phyloP scores from a whole-genome alignment of 495 filamentous ascomycete species.

The Sphaerosporella brunnea region DNA sequence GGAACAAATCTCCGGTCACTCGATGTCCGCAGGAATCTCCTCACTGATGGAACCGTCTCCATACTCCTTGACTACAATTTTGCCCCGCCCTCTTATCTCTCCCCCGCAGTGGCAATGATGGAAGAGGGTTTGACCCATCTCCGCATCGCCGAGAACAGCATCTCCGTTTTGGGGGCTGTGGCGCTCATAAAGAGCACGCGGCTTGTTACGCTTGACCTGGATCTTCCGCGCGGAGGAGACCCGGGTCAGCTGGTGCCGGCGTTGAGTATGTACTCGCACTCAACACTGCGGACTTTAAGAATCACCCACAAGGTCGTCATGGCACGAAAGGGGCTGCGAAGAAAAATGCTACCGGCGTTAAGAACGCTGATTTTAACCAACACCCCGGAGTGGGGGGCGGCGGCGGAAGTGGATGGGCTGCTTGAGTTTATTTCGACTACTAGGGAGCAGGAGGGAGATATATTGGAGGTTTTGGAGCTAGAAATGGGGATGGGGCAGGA shows the following conservation, averaged over 20 bases:
- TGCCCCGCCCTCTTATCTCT: slow-evolving; percentile 13
- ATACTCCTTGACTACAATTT: slow-evolving; percentile 15
- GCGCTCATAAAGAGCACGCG: slow-evolving; percentile 10
- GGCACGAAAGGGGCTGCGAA: background rate
- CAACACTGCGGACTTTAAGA: slow-evolving; percentile 11
- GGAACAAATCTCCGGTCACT: slow-evolving; percentile 8
- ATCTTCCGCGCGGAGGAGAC: background rate
- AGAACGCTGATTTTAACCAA: slow-evolving; percentile 11
- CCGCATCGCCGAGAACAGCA: slow-evolving; percentile 10
- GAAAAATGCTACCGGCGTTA: slow-evolving; percentile 1
- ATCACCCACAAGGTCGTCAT: slow-evolving; percentile 7
- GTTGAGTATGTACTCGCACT: slow-evolving; percentile 11
- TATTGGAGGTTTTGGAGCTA: slow-evolving; percentile 11
- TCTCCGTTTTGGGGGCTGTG: slow-evolving; percentile 3
- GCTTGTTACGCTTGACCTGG: slow-evolving; percentile 11
- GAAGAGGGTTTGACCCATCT: slow-evolving; percentile 11
- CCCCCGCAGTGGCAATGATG: background rate
- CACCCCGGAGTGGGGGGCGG: slow-evolving; percentile 3
- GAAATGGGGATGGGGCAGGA: slow-evolving; percentile 12
- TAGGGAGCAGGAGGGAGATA: background rate
- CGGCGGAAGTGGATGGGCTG: background rate
- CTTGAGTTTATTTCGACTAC: slow-evolving; percentile 6
- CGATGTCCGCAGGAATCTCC: slow-evolving; percentile 12
- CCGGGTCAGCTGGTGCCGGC: background rate
- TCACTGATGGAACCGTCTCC: slow-evolving; percentile 10